Percentiles rank a stretch among this genome's conserved stretches.
phyloP scores from a whole-genome alignment of 306 rosid genomes.

The Ochetophila trinervis region DNA sequence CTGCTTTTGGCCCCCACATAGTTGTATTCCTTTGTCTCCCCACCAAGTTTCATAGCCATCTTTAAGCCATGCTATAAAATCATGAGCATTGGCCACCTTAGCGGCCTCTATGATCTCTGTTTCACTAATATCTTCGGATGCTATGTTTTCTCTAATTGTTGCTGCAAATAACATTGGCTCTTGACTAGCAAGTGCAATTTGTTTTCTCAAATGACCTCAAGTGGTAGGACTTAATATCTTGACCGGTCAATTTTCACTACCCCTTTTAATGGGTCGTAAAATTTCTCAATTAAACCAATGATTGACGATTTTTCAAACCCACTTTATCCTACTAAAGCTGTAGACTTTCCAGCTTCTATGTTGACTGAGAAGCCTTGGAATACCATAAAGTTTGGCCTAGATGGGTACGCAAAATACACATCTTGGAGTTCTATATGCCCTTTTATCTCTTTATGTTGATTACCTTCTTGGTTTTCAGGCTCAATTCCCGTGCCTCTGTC shows the following conservation, averaged over 20 bases:
- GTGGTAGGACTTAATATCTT: slow-evolving; percentile 32
- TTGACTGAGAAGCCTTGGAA: slow-evolving; percentile 33
- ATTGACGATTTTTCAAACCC: slow-evolving; percentile 50
- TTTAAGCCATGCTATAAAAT: slow-evolving; percentile 34
- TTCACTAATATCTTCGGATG: slow-evolving; percentile 25
- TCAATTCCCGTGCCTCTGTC: slow-evolving; percentile 32
- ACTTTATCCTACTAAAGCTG: slow-evolving; percentile 54
- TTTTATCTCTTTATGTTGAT: slow-evolving; percentile 12
- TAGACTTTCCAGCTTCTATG: slow-evolving; percentile 41
- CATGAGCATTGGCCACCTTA: slow-evolving; percentile 47
- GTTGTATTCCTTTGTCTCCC: slow-evolving; percentile 44
- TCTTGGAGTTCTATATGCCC: slow-evolving; percentile 34
- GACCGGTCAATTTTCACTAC: slow-evolving; percentile 29
- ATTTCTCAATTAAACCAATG: slow-evolving; percentile 47
- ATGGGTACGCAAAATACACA: slow-evolving; percentile 44
- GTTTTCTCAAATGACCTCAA: slow-evolving; percentile 41
- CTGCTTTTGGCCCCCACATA: slow-evolving; percentile 62
- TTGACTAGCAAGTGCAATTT: slow-evolving; percentile 47
- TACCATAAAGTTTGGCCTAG: slow-evolving; percentile 38
- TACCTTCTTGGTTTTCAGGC: slow-evolving; percentile 19
- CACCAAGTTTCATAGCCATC: slow-evolving; percentile 48
- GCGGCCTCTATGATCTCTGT: slow-evolving; percentile 46
- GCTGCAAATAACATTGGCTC: slow-evolving; percentile 27
- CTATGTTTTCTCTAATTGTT: slow-evolving; percentile 50
- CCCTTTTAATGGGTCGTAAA: slow-evolving; percentile 50